Evolutionary conservation across 2,329 filamentous ascomycete species (phyloP).

Genomic region (Xylaria digitata): DNA sequence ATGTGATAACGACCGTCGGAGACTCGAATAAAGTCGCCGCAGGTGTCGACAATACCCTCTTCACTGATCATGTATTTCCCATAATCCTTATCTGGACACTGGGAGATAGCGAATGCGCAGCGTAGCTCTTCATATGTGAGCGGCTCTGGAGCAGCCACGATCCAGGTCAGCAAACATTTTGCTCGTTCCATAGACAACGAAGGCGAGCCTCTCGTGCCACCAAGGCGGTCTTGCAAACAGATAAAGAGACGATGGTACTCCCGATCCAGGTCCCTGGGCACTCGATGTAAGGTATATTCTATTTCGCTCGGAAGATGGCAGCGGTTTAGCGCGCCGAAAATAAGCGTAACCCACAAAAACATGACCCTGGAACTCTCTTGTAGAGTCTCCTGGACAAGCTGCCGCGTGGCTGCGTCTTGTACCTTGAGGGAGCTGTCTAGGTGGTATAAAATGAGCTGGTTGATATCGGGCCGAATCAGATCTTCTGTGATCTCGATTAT

Average conservation of each 20-base stretch:
- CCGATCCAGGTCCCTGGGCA: conserved; percentile 27
- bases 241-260: conserved; percentile 28
- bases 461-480: conserved; percentile 26
- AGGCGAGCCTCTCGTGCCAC: not conserved
- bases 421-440: conserved; percentile 24
- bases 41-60: conserved; percentile 23
- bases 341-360: conserved; percentile 30
- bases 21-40: conserved; percentile 25
- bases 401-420: conserved; percentile 9
- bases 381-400: conserved; percentile 23
- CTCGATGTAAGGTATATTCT: conserved; percentile 9
- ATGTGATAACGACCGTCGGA: conserved; percentile 27
- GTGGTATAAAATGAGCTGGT: conserved; percentile 16
- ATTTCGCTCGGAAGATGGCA: conserved; percentile 23
- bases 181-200: conserved; percentile 28
- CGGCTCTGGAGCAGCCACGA: conserved; percentile 28
- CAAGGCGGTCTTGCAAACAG: conserved; percentile 15
- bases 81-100: conserved; percentile 8
- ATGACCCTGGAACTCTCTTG: conserved; percentile 22
- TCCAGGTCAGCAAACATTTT: conserved; percentile 30
- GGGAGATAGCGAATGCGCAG: conserved; percentile 21
- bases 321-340: conserved; percentile 29
- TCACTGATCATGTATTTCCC: conserved; percentile 17
- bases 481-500: conserved; percentile 19
- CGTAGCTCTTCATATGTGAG: conserved; percentile 25